Percentiles rank a stretch among this genome's conserved stretches.
These are phyloP conservation scores for Leptographium lundbergii DNA, from an alignment of 2,329 filamentous ascomycete species.

Conservation along the genomic window DNA sequence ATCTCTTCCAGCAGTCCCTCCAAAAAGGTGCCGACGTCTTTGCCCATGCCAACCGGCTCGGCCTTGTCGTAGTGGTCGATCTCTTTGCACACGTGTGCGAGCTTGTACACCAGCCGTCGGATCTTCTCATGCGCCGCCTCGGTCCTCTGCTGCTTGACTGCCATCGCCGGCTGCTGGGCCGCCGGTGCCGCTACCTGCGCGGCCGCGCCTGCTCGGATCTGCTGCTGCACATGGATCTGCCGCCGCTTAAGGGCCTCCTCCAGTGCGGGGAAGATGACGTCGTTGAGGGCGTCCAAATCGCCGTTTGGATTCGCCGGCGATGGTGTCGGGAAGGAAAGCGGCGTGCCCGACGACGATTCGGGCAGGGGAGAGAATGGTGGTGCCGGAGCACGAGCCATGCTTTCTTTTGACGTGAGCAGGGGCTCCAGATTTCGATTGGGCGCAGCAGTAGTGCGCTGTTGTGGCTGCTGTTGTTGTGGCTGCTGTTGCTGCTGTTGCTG, in stretches of 20 bases:
- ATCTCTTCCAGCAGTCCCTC: constrained; percentile 93
- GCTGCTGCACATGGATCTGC: constrained; percentile 45
- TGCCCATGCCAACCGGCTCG: constrained; percentile 85
- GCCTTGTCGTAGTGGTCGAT: constrained; percentile 81
- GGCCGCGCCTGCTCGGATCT: constrained; percentile 19
- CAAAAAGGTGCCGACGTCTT: constrained; percentile 75
- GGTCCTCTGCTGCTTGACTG: constrained; percentile 54
- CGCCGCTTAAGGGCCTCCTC: constrained; percentile 83
- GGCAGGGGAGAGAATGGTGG: constrained; percentile 5
- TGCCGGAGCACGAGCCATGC: background rate
- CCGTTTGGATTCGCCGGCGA: constrained; percentile 46
- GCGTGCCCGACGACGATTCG: constrained; percentile 8
- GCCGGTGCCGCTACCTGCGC: constrained; percentile 1
- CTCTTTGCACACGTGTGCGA: constrained; percentile 73
- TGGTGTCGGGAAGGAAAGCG: constrained; percentile 40
- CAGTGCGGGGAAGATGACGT: constrained; percentile 85
- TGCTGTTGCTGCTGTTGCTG: constrained; percentile 13
- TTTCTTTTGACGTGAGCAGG: constrained; percentile 7
- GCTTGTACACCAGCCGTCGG: constrained; percentile 66
- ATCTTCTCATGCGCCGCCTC: constrained; percentile 71
- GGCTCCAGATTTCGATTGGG: too few species aligned
- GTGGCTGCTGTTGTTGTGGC: constrained; percentile 4
- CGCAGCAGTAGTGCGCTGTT: background rate
- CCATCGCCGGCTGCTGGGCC: constrained; percentile 29
- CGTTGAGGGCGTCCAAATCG: constrained; percentile 74